Evolutionary conservation across 805 yeast genomes (phyloP).

Genomic region (Wickerhamiella dianesei): DNA sequence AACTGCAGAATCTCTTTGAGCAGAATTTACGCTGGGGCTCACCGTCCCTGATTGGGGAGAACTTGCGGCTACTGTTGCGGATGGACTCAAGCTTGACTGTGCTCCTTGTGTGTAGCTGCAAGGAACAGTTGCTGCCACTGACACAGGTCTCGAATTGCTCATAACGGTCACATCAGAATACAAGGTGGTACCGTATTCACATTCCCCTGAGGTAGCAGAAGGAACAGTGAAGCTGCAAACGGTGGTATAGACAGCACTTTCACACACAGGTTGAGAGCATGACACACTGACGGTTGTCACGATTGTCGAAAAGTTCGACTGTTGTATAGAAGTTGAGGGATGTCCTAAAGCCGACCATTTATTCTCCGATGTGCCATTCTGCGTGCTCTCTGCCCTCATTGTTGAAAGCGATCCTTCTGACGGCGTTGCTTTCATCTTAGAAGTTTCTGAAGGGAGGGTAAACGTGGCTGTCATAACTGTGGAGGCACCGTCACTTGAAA

Average conservation of each 20-base stretch:
- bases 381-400: neutral
- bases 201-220: constrained; percentile 2
- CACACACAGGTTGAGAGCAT: constrained; percentile 11
- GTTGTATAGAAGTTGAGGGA: neutral
- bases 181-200: constrained; percentile 2
- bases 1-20: too few species aligned
- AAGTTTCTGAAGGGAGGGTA: constrained; percentile 3
- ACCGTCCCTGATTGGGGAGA: neutral
- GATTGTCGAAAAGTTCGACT: neutral
- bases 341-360: neutral
- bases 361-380: neutral
- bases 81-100: neutral
- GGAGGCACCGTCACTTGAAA: neutral
- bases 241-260: constrained; percentile 10
- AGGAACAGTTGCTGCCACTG: constrained; percentile 6
- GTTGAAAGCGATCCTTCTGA: neutral
- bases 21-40: neutral
- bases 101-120: constrained; percentile 1
- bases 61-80: neutral
- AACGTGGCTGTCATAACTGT: constrained; percentile 1
- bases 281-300: constrained; percentile 6
- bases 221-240: constrained; percentile 9
- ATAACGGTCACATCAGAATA: constrained; percentile 6
- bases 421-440: neutral
- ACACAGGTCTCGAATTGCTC: constrained; percentile 4